phyloP scores from a whole-genome alignment of 257 asterid genomes.

The Solanum bukasovii region DNA sequence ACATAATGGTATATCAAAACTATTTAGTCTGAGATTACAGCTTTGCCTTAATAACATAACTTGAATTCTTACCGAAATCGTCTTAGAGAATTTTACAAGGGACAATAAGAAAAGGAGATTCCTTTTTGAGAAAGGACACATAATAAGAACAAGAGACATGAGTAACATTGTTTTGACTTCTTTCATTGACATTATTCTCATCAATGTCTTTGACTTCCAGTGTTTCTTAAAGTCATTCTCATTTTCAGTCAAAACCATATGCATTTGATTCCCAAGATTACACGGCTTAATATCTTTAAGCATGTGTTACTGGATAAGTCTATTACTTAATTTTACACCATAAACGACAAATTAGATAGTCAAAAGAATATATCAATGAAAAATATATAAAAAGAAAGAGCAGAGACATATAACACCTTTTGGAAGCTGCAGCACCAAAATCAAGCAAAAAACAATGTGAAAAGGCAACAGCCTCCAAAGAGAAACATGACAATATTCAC shows the following conservation, averaged over 20 bases:
- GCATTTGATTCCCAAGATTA: background rate
- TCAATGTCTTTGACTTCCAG: background rate
- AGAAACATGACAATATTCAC: background rate
- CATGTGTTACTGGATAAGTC: background rate
- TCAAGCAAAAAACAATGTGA: background rate
- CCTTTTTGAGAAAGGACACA: background rate
- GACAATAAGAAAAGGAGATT: background rate
- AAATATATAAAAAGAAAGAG: background rate
- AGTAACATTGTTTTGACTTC: background rate
- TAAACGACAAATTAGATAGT: background rate
- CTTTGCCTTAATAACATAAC: background rate
- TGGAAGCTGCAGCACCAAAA: background rate
- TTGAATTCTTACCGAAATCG: background rate
- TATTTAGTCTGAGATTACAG: background rate
- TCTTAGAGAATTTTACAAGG: background rate
- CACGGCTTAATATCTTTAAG: background rate
- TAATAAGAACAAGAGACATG: background rate
- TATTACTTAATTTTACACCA: background rate
- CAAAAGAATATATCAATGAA: background rate
- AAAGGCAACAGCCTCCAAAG: background rate
- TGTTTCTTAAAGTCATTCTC: background rate
- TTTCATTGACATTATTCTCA: background rate
- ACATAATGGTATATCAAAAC: background rate
- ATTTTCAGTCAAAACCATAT: background rate
- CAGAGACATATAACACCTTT: background rate